These are phyloP conservation scores for Tagetes patula DNA, from an alignment of 129 eudicot species.

Conservation along the genomic window DNA sequence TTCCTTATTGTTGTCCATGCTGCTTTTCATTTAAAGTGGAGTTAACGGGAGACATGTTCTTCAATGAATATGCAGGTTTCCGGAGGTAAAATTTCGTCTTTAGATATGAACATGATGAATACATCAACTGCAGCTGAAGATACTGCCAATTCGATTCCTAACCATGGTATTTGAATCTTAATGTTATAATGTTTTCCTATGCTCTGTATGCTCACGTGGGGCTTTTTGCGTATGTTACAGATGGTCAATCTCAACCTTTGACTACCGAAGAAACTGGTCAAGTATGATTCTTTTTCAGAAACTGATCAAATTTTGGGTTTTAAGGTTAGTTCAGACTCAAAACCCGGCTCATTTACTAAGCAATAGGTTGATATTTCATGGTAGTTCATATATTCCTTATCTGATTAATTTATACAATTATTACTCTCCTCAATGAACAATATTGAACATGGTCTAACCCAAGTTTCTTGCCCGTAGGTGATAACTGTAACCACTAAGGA, in stretches of 20 bases:
- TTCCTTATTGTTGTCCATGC: neutral
- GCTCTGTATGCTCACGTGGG: neutral
- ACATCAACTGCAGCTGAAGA: constrained; percentile 42
- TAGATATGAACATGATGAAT: constrained; percentile 34
- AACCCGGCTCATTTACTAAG: neutral
- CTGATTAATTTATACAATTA: neutral
- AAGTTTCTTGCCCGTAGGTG: constrained; percentile 17
- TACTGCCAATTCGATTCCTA: constrained; percentile 39
- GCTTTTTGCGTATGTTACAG: constrained; percentile 8
- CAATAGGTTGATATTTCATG: neutral
- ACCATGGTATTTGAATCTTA: constrained; percentile 13
- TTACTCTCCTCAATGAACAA: neutral
- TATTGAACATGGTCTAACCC: neutral
- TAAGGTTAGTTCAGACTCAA: constrained; percentile 22
- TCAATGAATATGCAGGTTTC: constrained; percentile 32
- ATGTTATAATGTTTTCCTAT: neutral
- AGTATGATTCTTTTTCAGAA: constrained; percentile 27
- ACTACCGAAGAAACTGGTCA: constrained; percentile 35
- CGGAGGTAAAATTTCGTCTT: constrained; percentile 35
- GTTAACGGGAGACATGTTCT: neutral
- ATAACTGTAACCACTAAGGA: constrained; percentile 15
- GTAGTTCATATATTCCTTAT: neutral
- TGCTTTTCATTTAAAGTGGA: neutral
- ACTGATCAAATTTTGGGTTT: constrained; percentile 11
- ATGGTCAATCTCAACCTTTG: constrained; percentile 33